These are phyloP conservation scores for Umbellularia californica DNA, from an alignment of 164 flowering plant species.

Conservation along the genomic window DNA sequence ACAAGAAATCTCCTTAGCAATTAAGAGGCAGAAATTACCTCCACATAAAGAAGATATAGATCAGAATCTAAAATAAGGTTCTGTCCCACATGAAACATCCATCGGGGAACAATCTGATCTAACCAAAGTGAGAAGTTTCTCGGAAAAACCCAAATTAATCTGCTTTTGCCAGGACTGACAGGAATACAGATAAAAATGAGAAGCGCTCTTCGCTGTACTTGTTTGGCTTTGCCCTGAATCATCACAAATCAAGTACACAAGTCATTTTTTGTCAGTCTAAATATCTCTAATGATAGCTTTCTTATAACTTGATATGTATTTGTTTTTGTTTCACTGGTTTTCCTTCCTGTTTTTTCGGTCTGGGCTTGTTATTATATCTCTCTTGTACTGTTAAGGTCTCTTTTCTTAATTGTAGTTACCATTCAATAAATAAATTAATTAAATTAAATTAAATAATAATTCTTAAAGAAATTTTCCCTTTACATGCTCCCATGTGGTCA, in stretches of 20 bases:
- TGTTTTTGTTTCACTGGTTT: no score
- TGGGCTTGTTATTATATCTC: no score
- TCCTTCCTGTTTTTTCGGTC: no score
- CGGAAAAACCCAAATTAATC: constrained; percentile 77
- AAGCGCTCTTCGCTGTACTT: constrained; percentile 24
- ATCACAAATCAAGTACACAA: background rate
- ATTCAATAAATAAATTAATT: no score
- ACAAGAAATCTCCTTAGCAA: background rate
- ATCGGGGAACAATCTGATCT: constrained; percentile 63
- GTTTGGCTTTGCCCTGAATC: constrained; percentile 24
- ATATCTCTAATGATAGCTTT: no score
- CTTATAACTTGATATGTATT: no score
- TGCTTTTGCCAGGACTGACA: constrained; percentile 84
- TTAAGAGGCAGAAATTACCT: constrained; percentile 40
- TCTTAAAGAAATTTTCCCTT: background rate
- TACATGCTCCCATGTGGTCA: background rate
- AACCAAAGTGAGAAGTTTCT: constrained; percentile 76
- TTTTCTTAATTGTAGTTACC: no score
- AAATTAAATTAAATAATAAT: background rate
- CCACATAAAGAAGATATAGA: constrained; percentile 76
- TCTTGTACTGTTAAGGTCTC: no score
- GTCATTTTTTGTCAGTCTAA: no score
- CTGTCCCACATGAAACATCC: constrained; percentile 78
- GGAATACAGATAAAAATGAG: constrained; percentile 73
- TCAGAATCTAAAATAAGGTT: constrained; percentile 87